phyloP scores from a whole-genome alignment of 129 eudicot species.

The Pittosporum tobira region DNA sequence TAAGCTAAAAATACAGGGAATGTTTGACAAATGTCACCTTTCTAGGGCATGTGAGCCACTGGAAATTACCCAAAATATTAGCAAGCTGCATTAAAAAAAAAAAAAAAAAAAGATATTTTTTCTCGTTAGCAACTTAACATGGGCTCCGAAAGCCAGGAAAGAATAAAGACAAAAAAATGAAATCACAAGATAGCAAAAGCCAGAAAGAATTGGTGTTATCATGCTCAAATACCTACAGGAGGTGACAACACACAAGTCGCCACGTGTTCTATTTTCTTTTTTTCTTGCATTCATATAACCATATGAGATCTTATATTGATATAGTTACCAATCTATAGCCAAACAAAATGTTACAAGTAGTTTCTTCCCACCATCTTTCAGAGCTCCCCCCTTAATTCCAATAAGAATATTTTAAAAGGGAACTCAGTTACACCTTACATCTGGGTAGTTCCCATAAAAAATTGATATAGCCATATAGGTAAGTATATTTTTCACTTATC shows the following conservation, averaged over 20 bases:
- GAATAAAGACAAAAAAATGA: neutral
- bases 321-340: neutral
- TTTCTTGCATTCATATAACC: neutral
- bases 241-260: neutral
- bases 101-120: neutral
- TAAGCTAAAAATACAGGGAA: neutral
- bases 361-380: neutral
- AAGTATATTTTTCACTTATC: no score
- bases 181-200: neutral
- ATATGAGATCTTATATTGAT: neutral
- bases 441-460: no score
- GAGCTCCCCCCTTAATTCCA: neutral
- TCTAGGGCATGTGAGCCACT: conserved; percentile 94
- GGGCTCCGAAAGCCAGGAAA: neutral
- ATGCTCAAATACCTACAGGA: neutral
- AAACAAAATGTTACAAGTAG: neutral
- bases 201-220: neutral
- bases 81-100: conserved; percentile 54
- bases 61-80: conserved; percentile 66
- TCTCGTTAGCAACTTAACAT: neutral
- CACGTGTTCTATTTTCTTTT: no score
- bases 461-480: neutral
- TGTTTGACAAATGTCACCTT: conserved; percentile 38
- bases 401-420: neutral
- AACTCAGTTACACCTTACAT: neutral